phyloP scores from a whole-genome alignment of 192 early-diverging fungal genomes.

The Jimgerdemannia flammicorona region DNA sequence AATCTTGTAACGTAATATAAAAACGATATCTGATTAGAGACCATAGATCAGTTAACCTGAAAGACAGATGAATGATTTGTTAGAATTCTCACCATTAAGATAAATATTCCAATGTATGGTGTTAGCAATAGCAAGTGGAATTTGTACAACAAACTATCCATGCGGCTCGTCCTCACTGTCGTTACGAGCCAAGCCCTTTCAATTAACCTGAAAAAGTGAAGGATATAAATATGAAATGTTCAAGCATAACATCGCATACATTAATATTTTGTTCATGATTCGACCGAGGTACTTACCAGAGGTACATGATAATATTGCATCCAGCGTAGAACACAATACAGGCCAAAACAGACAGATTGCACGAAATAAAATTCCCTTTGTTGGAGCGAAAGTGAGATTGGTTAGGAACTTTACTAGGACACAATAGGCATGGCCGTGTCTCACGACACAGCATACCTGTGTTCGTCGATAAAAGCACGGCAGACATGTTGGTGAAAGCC shows the following conservation, averaged over 20 bases:
- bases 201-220: constrained; percentile 16
- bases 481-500: constrained; percentile 35
- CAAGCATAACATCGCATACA: background rate
- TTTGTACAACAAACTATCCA: constrained; percentile 21
- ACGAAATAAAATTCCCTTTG: constrained; percentile 33
- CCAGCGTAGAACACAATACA: constrained; percentile 39
- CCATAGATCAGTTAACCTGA: background rate
- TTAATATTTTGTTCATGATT: too few species aligned
- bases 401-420: background rate
- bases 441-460: constrained; percentile 10
- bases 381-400: background rate
- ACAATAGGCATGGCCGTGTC: background rate
- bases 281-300: constrained; percentile 14
- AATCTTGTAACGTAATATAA: constrained; percentile 13
- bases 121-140: constrained; percentile 22
- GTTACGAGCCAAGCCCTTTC: constrained; percentile 30
- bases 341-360: constrained; percentile 30
- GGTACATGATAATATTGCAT: constrained; percentile 35
- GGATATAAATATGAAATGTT: background rate
- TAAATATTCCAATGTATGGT: constrained; percentile 31
- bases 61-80: background rate
- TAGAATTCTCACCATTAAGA: constrained; percentile 23
- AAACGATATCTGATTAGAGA: background rate
- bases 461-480: constrained; percentile 40
- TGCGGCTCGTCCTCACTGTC: constrained; percentile 11